Evolutionary conservation across 257 asterid species (phyloP), one percentile per base, ranked within the genome.

Genomic region (Nicotiana paniculata): DNA sequence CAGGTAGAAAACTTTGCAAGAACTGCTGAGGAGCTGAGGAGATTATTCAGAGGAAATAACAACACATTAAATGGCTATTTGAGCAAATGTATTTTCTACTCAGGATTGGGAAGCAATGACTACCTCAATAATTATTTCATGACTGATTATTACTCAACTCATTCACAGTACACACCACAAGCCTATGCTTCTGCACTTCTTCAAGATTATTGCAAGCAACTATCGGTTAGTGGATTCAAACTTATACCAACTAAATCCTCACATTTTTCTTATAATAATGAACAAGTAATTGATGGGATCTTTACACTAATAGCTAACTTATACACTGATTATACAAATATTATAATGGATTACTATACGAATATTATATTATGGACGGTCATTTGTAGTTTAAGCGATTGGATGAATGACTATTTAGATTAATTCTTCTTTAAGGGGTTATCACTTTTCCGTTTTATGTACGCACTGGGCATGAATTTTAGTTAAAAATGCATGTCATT

Each of bases 71-170:
- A 84, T 3, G 81, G 85, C 81, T 90, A 93, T 79, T 90, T 95
- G 54, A 90, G 93, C 91, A 92, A 88, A 76, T 91, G 95, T 88
- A 89, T 95, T 4, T 83, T 89, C 82, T 95, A 95, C 90, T 87
- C 93, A 11, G 98, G 98, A 82, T 81, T 93, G 83, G 98, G 97
- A 84, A 93, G 97, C 92, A 93, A 95, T 84, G 98, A 95, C 87
- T 93, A 95, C 77, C 95, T 92, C 84, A 95, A 95, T 93, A 95
- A 95, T 65, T 95, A 95, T 61, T 93, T 93, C 90, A 95, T 95
- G 98, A 68, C 84, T 11, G 90, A 89, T 75, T 95, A 88, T 83
- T 95, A 95, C 82, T 81, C 96, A 6, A 93, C 97, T 9, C 74
- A 84, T 15, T 78, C 90, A 35, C 83, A 83, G 10, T 95, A 81